Base-by-base conservation (phyloP, 1,284 basidiomycete genomes). In the Puccinia brachypodii region DNA sequence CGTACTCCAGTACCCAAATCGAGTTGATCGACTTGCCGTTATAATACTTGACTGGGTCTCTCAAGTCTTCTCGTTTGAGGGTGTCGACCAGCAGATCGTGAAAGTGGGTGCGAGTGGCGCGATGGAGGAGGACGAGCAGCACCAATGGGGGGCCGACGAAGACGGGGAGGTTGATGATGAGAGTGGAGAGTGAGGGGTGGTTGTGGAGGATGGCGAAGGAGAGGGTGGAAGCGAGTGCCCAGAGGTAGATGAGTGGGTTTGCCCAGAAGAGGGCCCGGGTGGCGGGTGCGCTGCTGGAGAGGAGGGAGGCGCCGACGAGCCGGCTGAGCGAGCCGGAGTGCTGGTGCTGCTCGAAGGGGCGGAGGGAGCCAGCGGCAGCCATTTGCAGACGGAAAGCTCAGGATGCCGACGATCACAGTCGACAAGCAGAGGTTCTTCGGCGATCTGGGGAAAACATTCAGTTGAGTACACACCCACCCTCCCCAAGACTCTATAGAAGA, bases 1-100 rank as follows among this genome's bases (percentile, higher is more conserved):
- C 73, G 47, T 76, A 81, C 13, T 81, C 80, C 8, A 81, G 64
- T 19, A 81, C 73, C 72, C 62, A 81, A 22, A 81, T 53, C 19
- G n/a, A n/a, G 3, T 25, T 28, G 38, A 42, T n/a, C n/a, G 22
- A 19, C 1, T 28, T 13, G 11, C 22, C 6, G 6, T 31, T 22
- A 11, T 81, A 81, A 40, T 81, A 76, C 22, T 2, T 42, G n/a
- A 22, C 14, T 31, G 80, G 73, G 40, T 76, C 38, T 56, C 50
- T 66, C n/a, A 81, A 42, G 64, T 81, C 80, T 22, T 47, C 22
- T 0, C 16, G 22, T 9, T 22, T 38, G n/a, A 81, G 44, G 1
- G 47, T 50, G 11, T 75, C 2, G 62, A 53, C 36, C 22, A 81
- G 47, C 36, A 76, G 11, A 14, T 28, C 25, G 47, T 69, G 53